phyloP scores from a whole-genome alignment of 768 basidiomycete genomes.

The Suillus fuscotomentosus region DNA sequence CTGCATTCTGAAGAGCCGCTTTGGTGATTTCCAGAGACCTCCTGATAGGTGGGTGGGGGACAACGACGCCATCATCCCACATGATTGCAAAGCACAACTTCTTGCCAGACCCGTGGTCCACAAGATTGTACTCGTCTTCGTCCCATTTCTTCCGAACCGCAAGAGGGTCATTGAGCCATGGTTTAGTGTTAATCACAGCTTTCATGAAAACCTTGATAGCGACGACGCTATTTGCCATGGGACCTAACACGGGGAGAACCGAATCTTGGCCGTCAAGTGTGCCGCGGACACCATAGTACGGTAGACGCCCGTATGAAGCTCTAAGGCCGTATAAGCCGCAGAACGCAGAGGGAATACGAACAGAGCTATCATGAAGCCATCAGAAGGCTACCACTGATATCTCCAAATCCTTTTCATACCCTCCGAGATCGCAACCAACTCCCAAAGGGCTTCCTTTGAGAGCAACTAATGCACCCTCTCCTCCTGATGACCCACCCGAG shows the following conservation, averaged over 20 bases:
- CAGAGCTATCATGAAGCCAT: constrained; percentile 42
- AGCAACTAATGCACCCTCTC: constrained; percentile 76
- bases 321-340: constrained; percentile 71
- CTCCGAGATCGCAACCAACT: constrained; percentile 80
- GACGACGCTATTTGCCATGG: constrained; percentile 54
- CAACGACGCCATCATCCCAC: constrained; percentile 60
- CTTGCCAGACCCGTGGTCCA: constrained; percentile 54
- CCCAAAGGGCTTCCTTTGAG: constrained; percentile 49
- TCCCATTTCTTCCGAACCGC: constrained; percentile 59
- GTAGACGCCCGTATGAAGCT: constrained; percentile 67
- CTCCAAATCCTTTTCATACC: constrained; percentile 36
- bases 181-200: constrained; percentile 53
- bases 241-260: constrained; percentile 70
- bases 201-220: constrained; percentile 69
- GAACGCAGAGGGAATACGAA: constrained; percentile 69
- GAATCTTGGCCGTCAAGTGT: constrained; percentile 72
- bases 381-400: neutral
- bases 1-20: constrained; percentile 53
- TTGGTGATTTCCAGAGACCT: constrained; percentile 59
- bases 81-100: constrained; percentile 57
- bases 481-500: constrained; percentile 80
- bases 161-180: constrained; percentile 68
- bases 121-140: constrained; percentile 56
- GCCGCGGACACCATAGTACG: constrained; percentile 65
- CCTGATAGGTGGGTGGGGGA: constrained; percentile 62